phyloP scores from a whole-genome alignment of 305 asterid genomes.

The Plantago coronopus region DNA sequence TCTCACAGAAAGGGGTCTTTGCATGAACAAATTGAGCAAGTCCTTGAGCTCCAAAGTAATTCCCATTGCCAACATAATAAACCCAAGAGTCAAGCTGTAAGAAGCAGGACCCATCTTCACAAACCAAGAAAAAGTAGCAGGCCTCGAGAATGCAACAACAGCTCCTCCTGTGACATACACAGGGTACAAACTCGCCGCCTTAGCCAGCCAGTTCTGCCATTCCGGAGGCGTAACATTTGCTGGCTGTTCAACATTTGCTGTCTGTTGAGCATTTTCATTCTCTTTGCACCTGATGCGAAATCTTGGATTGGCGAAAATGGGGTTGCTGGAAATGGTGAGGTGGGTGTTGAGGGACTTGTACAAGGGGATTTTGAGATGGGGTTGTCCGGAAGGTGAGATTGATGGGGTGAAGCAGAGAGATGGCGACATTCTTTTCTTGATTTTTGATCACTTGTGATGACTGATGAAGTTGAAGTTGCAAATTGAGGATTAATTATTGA shows the following conservation, averaged over 20 bases:
- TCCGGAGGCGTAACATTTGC: constrained; percentile 22
- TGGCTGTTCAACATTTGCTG: constrained; percentile 10
- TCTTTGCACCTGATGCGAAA: constrained; percentile 19
- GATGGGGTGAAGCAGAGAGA: constrained; percentile 49
- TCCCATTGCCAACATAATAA: constrained; percentile 87
- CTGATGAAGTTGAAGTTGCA: no score
- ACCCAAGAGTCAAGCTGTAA: constrained; percentile 67
- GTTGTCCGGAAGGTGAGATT: constrained; percentile 24
- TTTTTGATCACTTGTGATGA: no score
- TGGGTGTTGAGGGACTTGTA: constrained; percentile 32
- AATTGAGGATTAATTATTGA: no score
- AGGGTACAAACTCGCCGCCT: constrained; percentile 81
- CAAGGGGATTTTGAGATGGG: constrained; percentile 29
- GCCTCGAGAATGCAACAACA: constrained; percentile 56
- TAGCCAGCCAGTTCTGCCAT: constrained; percentile 57
- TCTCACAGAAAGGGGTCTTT: constrained; percentile 77
- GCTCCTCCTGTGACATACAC: constrained; percentile 79
- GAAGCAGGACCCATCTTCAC: constrained; percentile 62
- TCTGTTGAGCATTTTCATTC: constrained; percentile 26
- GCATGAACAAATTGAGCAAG: constrained; percentile 56
- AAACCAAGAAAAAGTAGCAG: constrained; percentile 75
- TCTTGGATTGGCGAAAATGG: constrained; percentile 23
- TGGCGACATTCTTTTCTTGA: constrained; percentile 37
- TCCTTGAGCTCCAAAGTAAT: constrained; percentile 76
- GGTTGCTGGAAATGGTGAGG: constrained; percentile 18